Conservation (phyloP, 495 filamentous ascomycete genomes). For the Cladorrhinum samala region DNA sequence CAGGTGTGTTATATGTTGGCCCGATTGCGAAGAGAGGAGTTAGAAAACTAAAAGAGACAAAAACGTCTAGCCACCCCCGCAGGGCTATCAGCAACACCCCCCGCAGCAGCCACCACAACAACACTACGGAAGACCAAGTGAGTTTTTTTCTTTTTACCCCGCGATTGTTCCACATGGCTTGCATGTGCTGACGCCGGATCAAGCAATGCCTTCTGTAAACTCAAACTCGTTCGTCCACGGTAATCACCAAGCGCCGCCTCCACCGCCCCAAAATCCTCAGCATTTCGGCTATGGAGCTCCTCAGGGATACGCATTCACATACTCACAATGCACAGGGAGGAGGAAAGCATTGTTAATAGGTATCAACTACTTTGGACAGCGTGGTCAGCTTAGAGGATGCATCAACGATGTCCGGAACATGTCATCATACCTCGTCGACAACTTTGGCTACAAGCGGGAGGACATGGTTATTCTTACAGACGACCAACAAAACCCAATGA, state of each 20-base stretch:
- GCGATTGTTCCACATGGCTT: background rate
- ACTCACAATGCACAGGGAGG: constrained; percentile 85
- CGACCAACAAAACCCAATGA: constrained; percentile 95
- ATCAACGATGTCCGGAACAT: constrained; percentile 99
- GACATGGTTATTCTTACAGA: constrained; percentile 98
- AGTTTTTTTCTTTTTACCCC: constrained; percentile 19
- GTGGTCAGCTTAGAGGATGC: constrained; percentile 85
- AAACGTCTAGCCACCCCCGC: constrained; percentile 33
- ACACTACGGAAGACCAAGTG: constrained; percentile 36
- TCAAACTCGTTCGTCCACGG: constrained; percentile 51
- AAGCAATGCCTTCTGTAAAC: constrained; percentile 40
- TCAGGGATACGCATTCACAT: constrained; percentile 74
- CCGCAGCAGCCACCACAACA: constrained; percentile 20
- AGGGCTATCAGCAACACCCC: constrained; percentile 36
- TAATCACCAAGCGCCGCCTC: constrained; percentile 47
- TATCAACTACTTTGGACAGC: constrained; percentile 96
- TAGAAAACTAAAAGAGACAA: constrained; percentile 13
- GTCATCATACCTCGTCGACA: constrained; percentile 83
- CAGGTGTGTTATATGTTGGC: constrained; percentile 15
- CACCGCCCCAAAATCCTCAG: constrained; percentile 54
- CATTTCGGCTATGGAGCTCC: constrained; percentile 76
- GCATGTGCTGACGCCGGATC: constrained; percentile 6
- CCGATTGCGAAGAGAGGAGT: background rate
- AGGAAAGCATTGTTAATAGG: constrained; percentile 92
- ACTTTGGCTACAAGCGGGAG: constrained; percentile 89